These are phyloP conservation scores for Lablab purpureus DNA, from an alignment of 306 rosid genomes.

Conservation along the genomic window DNA sequence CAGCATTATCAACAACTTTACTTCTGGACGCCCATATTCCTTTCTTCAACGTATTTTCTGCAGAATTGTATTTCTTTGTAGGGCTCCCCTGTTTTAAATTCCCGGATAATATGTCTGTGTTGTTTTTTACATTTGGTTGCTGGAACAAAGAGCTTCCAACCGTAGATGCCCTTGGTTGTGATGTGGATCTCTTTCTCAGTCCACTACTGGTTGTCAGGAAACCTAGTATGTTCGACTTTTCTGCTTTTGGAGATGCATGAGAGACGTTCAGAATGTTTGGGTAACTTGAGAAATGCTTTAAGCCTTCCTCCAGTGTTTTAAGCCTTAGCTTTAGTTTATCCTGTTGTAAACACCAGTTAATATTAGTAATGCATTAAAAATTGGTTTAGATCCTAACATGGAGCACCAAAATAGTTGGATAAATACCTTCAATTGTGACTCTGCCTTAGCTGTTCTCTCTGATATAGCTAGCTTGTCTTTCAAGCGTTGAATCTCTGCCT, in stretches of 20 bases:
- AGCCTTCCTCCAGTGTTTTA: constrained; percentile 81
- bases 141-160: constrained; percentile 55
- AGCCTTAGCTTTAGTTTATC: constrained; percentile 87
- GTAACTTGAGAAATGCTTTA: constrained; percentile 63
- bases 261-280: constrained; percentile 46
- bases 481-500: constrained; percentile 89
- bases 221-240: constrained; percentile 73
- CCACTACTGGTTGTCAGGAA: constrained; percentile 69
- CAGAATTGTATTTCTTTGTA: constrained; percentile 52
- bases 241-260: constrained; percentile 63
- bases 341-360: constrained; percentile 53
- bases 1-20: constrained; percentile 73
- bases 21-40: constrained; percentile 78
- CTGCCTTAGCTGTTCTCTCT: constrained; percentile 89
- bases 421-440: constrained; percentile 83
- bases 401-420: constrained; percentile 13
- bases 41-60: constrained; percentile 64
- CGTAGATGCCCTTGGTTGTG: constrained; percentile 74
- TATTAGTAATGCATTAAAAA: neutral
- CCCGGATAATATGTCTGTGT: constrained; percentile 40
- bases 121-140: constrained; percentile 54
- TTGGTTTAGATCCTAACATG: constrained; percentile 19
- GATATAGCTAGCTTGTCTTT: constrained; percentile 75
- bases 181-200: constrained; percentile 75
- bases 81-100: constrained; percentile 51